Conservation (phyloP, 1,284 basidiomycete species). For the Marasmius tenuissimus region DNA sequence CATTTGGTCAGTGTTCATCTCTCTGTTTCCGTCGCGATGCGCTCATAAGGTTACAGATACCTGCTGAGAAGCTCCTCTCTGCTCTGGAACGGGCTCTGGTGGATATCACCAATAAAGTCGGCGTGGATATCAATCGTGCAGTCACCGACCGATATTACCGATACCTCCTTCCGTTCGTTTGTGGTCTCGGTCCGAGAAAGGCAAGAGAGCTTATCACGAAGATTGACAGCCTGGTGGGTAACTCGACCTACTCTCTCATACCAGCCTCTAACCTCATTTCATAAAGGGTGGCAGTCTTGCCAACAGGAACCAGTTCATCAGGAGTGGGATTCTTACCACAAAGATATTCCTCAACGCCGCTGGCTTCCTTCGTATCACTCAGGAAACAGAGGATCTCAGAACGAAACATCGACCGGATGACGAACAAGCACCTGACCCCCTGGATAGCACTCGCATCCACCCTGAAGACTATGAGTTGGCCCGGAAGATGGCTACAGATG, state of each 20-base stretch:
- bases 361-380: constrained; percentile 87
- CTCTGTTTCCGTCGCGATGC: constrained; percentile 1
- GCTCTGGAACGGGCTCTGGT: constrained; percentile 88
- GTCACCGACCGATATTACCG: constrained; percentile 88
- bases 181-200: constrained; percentile 95
- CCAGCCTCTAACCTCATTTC: constrained; percentile 14
- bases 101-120: constrained; percentile 88
- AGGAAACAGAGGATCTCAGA: constrained; percentile 61
- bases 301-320: constrained; percentile 86
- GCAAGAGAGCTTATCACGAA: constrained; percentile 85
- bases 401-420: constrained; percentile 70
- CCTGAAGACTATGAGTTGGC: constrained; percentile 98
- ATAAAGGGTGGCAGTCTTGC: constrained; percentile 77
- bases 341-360: constrained; percentile 90
- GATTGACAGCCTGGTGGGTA: constrained; percentile 69
- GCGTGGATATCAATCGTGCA: constrained; percentile 95
- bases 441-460: constrained; percentile 96
- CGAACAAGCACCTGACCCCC: constrained; percentile 80
- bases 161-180: constrained; percentile 85
- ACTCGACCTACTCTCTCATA: constrained; percentile 2
- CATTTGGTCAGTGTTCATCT: constrained; percentile 66
- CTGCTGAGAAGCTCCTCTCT: constrained; percentile 80
- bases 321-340: constrained; percentile 75
- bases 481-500: constrained; percentile 98
- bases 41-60: constrained; percentile 52